Conservation (phyloP, 345 rosid species). For the Bruguiera gymnorhiza region DNA sequence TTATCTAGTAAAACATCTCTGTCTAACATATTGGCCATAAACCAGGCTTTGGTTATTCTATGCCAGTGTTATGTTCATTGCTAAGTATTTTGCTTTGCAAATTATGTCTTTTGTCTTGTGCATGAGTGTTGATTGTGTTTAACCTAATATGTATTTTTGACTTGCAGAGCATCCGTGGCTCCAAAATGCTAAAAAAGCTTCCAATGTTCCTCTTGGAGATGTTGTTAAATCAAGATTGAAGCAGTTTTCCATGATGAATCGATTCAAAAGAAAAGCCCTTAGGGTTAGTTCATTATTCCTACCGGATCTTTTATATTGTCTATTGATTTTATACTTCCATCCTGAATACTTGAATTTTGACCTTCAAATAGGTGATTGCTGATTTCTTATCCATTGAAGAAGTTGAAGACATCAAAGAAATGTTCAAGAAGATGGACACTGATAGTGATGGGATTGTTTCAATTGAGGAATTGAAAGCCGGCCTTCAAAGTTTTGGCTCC, state of each 20-base stretch:
- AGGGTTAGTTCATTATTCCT: conserved; percentile 58
- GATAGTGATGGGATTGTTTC: conserved; percentile 89
- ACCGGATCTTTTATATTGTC: conserved; percentile 6
- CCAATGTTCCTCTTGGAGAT: conserved; percentile 97
- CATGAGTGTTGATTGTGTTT: conserved; percentile 7
- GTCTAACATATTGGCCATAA: no score
- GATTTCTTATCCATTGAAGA: conserved; percentile 89
- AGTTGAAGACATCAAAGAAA: conserved; percentile 87
- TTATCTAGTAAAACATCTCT: no score
- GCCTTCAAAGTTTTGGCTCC: conserved; percentile 63
- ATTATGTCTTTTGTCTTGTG: background rate
- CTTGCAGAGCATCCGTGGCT: conserved; percentile 94
- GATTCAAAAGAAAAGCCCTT: conserved; percentile 99
- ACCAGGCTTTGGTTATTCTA: background rate
- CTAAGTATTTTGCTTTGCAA: background rate
- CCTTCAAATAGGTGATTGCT: conserved; percentile 70
- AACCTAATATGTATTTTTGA: conserved; percentile 16
- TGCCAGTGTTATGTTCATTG: background rate
- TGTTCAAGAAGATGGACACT: conserved; percentile 91
- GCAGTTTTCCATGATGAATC: conserved; percentile 99
- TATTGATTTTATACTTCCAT: background rate
- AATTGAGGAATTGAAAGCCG: conserved; percentile 86
- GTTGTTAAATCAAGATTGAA: conserved; percentile 94
- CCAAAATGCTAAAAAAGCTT: conserved; percentile 96
- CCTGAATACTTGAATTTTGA: background rate